Base-by-base conservation (phyloP, 2,329 filamentous ascomycete genomes). In the Colletotrichum magnum region DNA sequence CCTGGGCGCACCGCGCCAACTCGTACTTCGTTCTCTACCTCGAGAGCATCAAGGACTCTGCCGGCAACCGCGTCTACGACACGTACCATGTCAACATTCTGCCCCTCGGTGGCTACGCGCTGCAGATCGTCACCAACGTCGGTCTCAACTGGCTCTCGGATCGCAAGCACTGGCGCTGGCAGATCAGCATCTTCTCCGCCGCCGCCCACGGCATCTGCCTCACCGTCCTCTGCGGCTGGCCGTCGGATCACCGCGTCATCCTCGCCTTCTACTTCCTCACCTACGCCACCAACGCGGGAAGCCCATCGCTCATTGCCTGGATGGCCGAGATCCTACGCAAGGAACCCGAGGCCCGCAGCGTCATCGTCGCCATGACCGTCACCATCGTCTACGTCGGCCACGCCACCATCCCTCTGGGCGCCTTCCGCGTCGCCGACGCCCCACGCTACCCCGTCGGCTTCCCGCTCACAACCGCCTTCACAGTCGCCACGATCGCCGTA, bases 111-210 rank as follows among this genome's bases (percentile, higher is more conserved):
- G 77, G 77, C 0, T 78, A 78, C 43, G 77, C 77, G 1, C 61
- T 79, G 26, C 76, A 79, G 61, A 82, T 82, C 12, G 69, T 79
- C 13, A 77, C 76, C 7, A 82, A 77, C 24, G 69, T 82, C 13
- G 74, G 74, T 1, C 70, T 82, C 13, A 81, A 81, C 58, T 77
- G 76, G 5, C 51, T 82, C 0, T 79, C 79, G 0, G 80, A 82
- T 63, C 77, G 76, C 76, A 81, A 80, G 69, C 76, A 75, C 26
- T 82, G 80, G 79, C 76, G 79, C 7, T 82, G 80, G 80, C 80
- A 82, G 66, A 75, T 82, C 28, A 78, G 76, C 51, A 73, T 76
- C 15, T 77, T 74, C 15, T 76, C 76, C 0, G 75, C 76, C 0
- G 71, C 74, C 0, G 72, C 73, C 7, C 75, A 79, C 24, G 74